These are phyloP conservation scores for Escovopsis sp. DNA, from an alignment of 2,329 filamentous ascomycete genomes.

Conservation along the genomic window DNA sequence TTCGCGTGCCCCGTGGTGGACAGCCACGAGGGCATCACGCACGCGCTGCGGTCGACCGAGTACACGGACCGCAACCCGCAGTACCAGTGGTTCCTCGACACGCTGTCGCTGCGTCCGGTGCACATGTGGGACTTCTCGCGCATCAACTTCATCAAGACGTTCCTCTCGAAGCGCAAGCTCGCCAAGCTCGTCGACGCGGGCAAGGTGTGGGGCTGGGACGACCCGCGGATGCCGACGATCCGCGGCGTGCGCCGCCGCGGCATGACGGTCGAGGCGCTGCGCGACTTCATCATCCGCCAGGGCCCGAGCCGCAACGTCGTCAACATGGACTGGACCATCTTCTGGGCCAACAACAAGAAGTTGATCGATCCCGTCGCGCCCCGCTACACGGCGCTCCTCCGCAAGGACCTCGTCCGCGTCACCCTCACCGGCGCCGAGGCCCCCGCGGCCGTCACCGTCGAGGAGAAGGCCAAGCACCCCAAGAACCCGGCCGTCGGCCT, in stretches of 20 bases:
- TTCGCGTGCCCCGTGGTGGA: constrained; percentile 75
- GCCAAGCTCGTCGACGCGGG: constrained; percentile 67
- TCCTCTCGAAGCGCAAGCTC: constrained; percentile 75
- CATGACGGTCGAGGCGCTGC: constrained; percentile 63
- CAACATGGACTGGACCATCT: constrained; percentile 66
- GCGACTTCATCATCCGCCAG: constrained; percentile 74
- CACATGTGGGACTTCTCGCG: constrained; percentile 77
- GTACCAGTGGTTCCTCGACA: constrained; percentile 73
- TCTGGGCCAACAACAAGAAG: constrained; percentile 66
- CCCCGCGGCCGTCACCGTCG: constrained; percentile 43
- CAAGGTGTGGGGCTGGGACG: constrained; percentile 71
- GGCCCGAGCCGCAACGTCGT: constrained; percentile 73
- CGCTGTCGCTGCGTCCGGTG: constrained; percentile 57
- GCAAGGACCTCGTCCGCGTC: constrained; percentile 56
- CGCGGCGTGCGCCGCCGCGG: constrained; percentile 64
- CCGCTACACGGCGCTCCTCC: constrained; percentile 56
- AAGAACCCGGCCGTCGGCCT: constrained; percentile 76
- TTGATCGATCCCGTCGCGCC: constrained; percentile 65
- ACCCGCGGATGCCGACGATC: constrained; percentile 74
- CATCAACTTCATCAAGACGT: constrained; percentile 71
- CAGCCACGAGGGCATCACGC: constrained; percentile 66
- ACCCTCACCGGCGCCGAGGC: constrained; percentile 53
- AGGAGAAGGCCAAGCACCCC: constrained; percentile 72
- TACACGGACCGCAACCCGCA: constrained; percentile 78
- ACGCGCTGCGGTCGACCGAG: constrained; percentile 70